Conservation (phyloP, 2,329 filamentous ascomycete genomes). For the Pseudonectria buxi region DNA sequence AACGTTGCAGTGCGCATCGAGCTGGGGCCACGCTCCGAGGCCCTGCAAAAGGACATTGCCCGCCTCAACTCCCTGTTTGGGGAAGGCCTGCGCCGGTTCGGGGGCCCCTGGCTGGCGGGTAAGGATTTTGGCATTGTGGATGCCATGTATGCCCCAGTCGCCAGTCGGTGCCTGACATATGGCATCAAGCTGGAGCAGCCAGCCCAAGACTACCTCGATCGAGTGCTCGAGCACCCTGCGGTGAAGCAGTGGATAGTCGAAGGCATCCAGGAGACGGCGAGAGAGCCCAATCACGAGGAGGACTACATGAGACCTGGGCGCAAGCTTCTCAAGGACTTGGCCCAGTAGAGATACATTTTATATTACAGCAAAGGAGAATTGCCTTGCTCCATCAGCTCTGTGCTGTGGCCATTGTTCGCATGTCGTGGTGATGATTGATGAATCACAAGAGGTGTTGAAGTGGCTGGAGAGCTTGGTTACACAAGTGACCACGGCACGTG, state of each 20-base stretch:
- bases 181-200: slow-evolving; percentile 23
- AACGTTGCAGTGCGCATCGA: slow-evolving; percentile 35
- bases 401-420: no score
- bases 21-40: slow-evolving; percentile 21
- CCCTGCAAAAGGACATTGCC: slow-evolving; percentile 28
- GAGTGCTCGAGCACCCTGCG: slow-evolving; percentile 27
- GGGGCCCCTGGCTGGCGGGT: slow-evolving; percentile 36
- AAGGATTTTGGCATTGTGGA: slow-evolving; percentile 31
- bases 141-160: slow-evolving; percentile 37
- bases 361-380: not conserved
- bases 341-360: slow-evolving; percentile 1
- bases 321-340: slow-evolving; percentile 25
- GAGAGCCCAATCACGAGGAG: slow-evolving; percentile 31
- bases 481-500: slow-evolving; percentile 6
- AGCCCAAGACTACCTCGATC: slow-evolving; percentile 28
- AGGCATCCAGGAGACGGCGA: slow-evolving; percentile 30
- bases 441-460: slow-evolving; percentile 11
- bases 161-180: slow-evolving; percentile 33
- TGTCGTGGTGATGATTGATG: no score
- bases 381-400: slow-evolving; percentile 2
- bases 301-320: slow-evolving; percentile 27
- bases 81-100: slow-evolving; percentile 32
- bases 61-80: slow-evolving; percentile 31
- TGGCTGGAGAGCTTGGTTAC: no score
- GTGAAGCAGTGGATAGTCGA: slow-evolving; percentile 32